Evolutionary conservation across 345 rosid species (phyloP), one percentile per base, ranked within the genome.

Genomic region (Microcos paniculata): DNA sequence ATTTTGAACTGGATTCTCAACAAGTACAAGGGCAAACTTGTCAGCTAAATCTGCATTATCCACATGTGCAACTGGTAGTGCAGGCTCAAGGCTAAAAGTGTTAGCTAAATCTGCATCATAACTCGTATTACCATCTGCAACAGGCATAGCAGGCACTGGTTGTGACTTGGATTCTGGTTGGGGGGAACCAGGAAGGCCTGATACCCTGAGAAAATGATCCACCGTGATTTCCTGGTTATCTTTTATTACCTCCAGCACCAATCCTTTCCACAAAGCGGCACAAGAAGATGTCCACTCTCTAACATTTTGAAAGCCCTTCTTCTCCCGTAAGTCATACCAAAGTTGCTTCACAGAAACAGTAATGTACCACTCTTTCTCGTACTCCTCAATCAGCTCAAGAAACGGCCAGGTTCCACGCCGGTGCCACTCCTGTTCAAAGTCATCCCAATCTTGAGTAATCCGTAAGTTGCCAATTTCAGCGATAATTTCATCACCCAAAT

Each of bases 281-380:
- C 62, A 46, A 52, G 78, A 63, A 70, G 19, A 69, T 28, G 42
- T 87, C 93, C 97, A 94, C 30, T 91, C 85, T 72, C 77, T 72
- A 43, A 88, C 68, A 76, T 75, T 82, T 52, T 61, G 42, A 82
- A 86, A 87, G n/a, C 64, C 85, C 13, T 76, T 74, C 62, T 76
- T 89, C 51, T 72, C 89, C 55, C 91, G 81, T 49, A 92, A 38
- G 75, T 92, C 98, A 81, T 87, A 90, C 98, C 98, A 94, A 48
- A 90, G 77, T 80, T 90, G 94, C 81, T 85, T 80, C 38, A 80
- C 79, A 7, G 96, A 94, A 62, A 90, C 88, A 15, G 91, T 80
- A 53, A 90, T 56, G 52, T 78, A 87, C 52, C 71, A 42, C 48
- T 78, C 79, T 57, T 79, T 77, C 80, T 81, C 82, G 53, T 67